Conservation (phyloP, 495 filamentous ascomycete genomes). For the Evansstolkia leycettana region DNA sequence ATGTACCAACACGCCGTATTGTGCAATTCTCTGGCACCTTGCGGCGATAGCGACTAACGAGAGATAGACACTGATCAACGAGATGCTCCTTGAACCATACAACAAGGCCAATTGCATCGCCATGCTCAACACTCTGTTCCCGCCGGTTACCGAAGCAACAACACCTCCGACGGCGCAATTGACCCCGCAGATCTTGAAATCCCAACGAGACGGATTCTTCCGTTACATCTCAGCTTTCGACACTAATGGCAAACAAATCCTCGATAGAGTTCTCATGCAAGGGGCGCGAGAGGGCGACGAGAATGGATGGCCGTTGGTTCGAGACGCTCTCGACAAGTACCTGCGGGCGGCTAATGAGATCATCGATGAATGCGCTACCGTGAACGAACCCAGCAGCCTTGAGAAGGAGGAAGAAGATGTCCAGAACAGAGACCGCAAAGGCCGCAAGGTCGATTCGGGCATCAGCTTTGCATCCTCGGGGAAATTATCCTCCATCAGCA, state of each 20-base stretch:
- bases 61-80: conserved; percentile 52
- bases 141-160: conserved; percentile 36
- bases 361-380: conserved; percentile 45
- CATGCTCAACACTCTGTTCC: conserved; percentile 70
- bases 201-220: conserved; percentile 56
- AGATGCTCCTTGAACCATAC: conserved; percentile 52
- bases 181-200: conserved; percentile 37
- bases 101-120: conserved; percentile 60
- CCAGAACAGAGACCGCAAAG: conserved; percentile 20
- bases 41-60: no score
- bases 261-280: conserved; percentile 43
- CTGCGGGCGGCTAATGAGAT: conserved; percentile 45
- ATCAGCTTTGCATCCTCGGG: conserved; percentile 42
- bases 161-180: conserved; percentile 41
- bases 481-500: conserved; percentile 20
- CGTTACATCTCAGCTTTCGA: conserved; percentile 50
- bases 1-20: no score
- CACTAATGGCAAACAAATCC: conserved; percentile 40
- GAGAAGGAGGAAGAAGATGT: conserved; percentile 14
- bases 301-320: conserved; percentile 45
- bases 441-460: conserved; percentile 51
- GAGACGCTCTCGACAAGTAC: conserved; percentile 47
- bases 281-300: conserved; percentile 35
- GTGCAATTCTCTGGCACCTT: neutral
- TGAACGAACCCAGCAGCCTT: conserved; percentile 36